Percentiles rank a stretch among this genome's conserved stretches.
These are phyloP conservation scores for Ilex aquifolium DNA, from an alignment of 257 asterid species.

Conservation along the genomic window DNA sequence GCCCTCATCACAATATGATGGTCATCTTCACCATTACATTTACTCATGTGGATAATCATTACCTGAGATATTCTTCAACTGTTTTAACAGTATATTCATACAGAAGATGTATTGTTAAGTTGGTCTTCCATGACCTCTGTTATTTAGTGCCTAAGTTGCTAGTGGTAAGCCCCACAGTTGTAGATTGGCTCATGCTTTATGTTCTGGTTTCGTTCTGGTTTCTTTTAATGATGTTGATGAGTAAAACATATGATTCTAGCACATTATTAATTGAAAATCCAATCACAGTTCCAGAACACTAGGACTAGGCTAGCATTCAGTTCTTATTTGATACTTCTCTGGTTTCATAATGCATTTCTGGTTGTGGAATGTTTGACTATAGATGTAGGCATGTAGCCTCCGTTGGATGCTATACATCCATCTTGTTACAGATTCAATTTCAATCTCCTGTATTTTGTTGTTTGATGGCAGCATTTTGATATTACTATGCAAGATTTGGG, in stretches of 20 bases:
- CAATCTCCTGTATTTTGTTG: constrained; percentile 17
- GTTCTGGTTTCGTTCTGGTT: background rate
- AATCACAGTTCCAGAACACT: background rate
- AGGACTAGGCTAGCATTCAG: background rate
- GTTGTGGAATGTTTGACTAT: no score
- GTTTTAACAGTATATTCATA: background rate
- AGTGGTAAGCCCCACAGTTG: background rate
- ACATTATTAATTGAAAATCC: constrained; percentile 1
- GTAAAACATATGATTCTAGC: constrained; percentile 11
- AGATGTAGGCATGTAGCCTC: background rate
- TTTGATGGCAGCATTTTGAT: constrained; percentile 58
- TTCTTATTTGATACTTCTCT: background rate
- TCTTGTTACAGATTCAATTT: background rate
- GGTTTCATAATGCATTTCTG: no score
- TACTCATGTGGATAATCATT: no score
- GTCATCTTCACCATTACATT: no score
- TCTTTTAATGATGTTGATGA: constrained; percentile 6
- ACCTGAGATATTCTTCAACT: no score
- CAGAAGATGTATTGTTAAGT: background rate
- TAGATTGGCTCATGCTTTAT: constrained; percentile 4
- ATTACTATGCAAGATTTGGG: constrained; percentile 54
- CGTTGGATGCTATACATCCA: background rate
- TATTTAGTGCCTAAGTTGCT: background rate
- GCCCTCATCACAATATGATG: no score
- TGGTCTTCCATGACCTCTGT: background rate